Conservation (phyloP, 169 alveolate species). For the Plasmodium relictum region DNA sequence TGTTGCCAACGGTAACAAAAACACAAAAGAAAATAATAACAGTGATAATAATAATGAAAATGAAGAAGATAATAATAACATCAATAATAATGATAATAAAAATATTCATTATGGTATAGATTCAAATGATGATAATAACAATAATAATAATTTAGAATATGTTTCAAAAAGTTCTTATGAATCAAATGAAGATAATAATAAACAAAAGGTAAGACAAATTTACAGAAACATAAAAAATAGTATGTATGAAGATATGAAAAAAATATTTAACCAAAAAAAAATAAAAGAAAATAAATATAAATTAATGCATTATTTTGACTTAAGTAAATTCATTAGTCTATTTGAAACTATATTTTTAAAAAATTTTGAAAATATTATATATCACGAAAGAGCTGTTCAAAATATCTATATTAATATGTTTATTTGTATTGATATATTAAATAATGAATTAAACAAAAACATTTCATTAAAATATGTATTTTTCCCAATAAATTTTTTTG, state of each 20-base stretch:
- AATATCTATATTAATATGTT: conserved; percentile 72
- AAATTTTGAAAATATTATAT: conserved; percentile 57
- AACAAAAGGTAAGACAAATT: conserved; percentile 40
- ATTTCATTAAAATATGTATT: conserved; percentile 62
- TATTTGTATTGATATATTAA: conserved; percentile 74
- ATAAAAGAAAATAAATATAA: conserved; percentile 30
- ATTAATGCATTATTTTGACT: conserved; percentile 69
- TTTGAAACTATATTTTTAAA: conserved; percentile 70
- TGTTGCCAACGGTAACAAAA: not conserved
- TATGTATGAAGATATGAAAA: conserved; percentile 69
- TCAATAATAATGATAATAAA: not conserved
- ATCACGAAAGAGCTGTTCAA: conserved; percentile 60
- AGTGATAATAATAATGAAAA: not conserved
- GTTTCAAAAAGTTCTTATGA: not conserved
- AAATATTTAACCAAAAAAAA: conserved; percentile 49
- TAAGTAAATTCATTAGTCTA: conserved; percentile 63
- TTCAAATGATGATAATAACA: not conserved
- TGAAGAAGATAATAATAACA: not conserved
- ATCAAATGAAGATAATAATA: not conserved
- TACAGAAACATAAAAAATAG: conserved; percentile 43
- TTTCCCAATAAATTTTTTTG: conserved; percentile 43
- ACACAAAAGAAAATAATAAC: not conserved
- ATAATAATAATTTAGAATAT: not conserved
- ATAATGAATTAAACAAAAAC: conserved; percentile 41
- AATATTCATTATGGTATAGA: too few species aligned